phyloP scores from a whole-genome alignment of 208 protist species.

The Trichomonas gallinae region DNA sequence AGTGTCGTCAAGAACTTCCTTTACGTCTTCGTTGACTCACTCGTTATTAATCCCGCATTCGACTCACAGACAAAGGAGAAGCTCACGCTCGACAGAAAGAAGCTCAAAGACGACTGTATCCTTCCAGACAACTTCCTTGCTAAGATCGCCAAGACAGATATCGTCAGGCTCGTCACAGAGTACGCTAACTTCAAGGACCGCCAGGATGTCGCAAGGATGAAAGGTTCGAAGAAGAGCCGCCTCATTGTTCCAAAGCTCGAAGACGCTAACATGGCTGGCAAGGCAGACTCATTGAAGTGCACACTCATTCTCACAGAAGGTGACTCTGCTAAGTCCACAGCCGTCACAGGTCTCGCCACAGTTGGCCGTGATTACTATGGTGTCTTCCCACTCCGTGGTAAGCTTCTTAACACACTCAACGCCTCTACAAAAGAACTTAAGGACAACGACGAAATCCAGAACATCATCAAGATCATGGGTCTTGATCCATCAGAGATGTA shows the following conservation, averaged over 20 bases:
- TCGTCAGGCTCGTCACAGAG: neutral
- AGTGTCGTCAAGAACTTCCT: slow-evolving; percentile 68
- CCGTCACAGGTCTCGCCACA: slow-evolving; percentile 83
- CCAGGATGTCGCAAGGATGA: slow-evolving; percentile 54
- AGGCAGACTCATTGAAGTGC: slow-evolving; percentile 72
- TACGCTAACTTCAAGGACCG: slow-evolving; percentile 7
- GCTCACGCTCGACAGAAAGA: slow-evolving; percentile 70
- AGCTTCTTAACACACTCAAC: slow-evolving; percentile 98
- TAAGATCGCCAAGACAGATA: neutral
- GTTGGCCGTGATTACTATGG: slow-evolving; percentile 94
- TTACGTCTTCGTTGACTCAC: slow-evolving; percentile 93
- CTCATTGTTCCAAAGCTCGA: slow-evolving; percentile 95
- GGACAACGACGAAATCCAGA: slow-evolving; percentile 82
- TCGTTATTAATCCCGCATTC: slow-evolving; percentile 98
- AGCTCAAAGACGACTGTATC: slow-evolving; percentile 84
- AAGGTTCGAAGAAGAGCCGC: slow-evolving; percentile 54
- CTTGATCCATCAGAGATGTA: slow-evolving; percentile 75
- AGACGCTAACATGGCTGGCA: slow-evolving; percentile 97
- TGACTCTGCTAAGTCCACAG: slow-evolving; percentile 90
- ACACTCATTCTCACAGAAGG: slow-evolving; percentile 99
- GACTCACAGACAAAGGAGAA: slow-evolving; percentile 99
- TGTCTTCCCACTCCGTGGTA: slow-evolving; percentile 96
- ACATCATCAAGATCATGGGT: slow-evolving; percentile 82
- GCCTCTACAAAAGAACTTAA: slow-evolving; percentile 69
- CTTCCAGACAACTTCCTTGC: slow-evolving; percentile 26